Evolutionary conservation across 1,139 yeast species (phyloP).

Genomic region (Ashbya aceris): DNA sequence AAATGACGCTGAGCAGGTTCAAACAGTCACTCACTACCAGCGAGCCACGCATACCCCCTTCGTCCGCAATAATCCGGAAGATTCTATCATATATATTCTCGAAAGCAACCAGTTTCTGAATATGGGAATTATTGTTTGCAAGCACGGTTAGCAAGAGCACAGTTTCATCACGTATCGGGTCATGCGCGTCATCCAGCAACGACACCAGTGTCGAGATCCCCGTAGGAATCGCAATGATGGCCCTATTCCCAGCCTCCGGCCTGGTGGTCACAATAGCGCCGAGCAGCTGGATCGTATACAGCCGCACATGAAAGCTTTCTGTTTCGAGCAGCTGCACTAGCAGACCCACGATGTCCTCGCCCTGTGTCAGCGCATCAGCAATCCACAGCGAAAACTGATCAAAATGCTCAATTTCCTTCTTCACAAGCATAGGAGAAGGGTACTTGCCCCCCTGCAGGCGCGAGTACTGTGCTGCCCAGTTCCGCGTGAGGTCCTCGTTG

Average conservation of each 20-base stretch:
- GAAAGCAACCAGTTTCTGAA: constrained; percentile 89
- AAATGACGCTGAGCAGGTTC: constrained; percentile 58
- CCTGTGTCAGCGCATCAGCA: constrained; percentile 84
- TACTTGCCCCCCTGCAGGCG: constrained; percentile 71
- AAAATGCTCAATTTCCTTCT: constrained; percentile 39
- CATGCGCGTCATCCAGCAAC: constrained; percentile 62
- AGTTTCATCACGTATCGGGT: constrained; percentile 86
- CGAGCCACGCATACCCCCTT: constrained; percentile 90
- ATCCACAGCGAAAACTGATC: constrained; percentile 93
- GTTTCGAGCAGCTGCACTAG: constrained; percentile 50
- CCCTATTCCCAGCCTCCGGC: constrained; percentile 63
- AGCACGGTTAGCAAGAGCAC: constrained; percentile 74
- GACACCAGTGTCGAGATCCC: constrained; percentile 71
- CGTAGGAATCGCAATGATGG: constrained; percentile 63
- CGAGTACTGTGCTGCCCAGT: constrained; percentile 68
- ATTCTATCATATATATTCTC: constrained; percentile 83
- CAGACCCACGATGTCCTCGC: constrained; percentile 46
- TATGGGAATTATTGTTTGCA: constrained; percentile 72
- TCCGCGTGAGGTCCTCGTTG: constrained; percentile 43
- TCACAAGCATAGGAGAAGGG: constrained; percentile 67
- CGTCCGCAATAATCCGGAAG: constrained; percentile 69
- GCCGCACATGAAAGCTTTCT: constrained; percentile 62
- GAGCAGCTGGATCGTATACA: constrained; percentile 74
- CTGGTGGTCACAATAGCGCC: constrained; percentile 80
- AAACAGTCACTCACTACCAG: constrained; percentile 84